Evolutionary conservation across 2,329 filamentous ascomycete genomes (phyloP).

Genomic region (Calycina marina): DNA sequence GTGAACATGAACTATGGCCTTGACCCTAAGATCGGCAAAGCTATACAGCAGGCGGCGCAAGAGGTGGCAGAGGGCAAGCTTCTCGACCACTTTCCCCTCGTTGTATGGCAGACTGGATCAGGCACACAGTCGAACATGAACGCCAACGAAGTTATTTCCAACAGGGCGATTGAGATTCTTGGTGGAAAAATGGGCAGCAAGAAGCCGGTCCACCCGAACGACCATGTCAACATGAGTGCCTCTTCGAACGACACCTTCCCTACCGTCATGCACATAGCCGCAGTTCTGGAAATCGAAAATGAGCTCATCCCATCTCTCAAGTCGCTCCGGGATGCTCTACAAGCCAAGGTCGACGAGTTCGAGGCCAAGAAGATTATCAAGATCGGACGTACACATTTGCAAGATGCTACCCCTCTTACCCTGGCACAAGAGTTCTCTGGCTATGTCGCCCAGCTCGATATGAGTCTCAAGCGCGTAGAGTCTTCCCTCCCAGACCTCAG

Average conservation of each 20-base stretch:
- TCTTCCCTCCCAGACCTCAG: conserved; percentile 69
- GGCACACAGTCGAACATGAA: conserved; percentile 99
- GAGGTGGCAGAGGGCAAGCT: conserved; percentile 93
- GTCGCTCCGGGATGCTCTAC: conserved; percentile 69
- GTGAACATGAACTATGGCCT: conserved; percentile 95
- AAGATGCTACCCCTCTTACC: conserved; percentile 91
- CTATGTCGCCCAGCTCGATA: conserved; percentile 89
- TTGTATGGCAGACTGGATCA: conserved; percentile 98
- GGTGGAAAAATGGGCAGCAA: conserved; percentile 90
- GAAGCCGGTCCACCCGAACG: conserved; percentile 98
- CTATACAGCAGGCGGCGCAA: conserved; percentile 84
- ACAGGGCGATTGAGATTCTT: conserved; percentile 95
- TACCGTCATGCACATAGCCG: conserved; percentile 98
- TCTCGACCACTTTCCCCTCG: conserved; percentile 91
- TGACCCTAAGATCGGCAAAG: conserved; percentile 78
- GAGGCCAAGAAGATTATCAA: conserved; percentile 85
- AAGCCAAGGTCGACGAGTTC: conserved; percentile 81
- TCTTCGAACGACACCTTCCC: conserved; percentile 99
- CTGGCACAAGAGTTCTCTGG: conserved; percentile 96
- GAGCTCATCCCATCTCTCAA: conserved; percentile 70
- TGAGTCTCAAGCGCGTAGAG: conserved; percentile 77
- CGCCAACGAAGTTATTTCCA: conserved; percentile 98
- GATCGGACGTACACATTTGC: conserved; percentile 93
- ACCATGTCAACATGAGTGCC: conserved; percentile 98
- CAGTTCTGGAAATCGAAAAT: conserved; percentile 82